Percentiles rank a stretch among this genome's conserved stretches.
phyloP scores from a whole-genome alignment of 78 protist species.

The Protostelium mycophagum region DNA sequence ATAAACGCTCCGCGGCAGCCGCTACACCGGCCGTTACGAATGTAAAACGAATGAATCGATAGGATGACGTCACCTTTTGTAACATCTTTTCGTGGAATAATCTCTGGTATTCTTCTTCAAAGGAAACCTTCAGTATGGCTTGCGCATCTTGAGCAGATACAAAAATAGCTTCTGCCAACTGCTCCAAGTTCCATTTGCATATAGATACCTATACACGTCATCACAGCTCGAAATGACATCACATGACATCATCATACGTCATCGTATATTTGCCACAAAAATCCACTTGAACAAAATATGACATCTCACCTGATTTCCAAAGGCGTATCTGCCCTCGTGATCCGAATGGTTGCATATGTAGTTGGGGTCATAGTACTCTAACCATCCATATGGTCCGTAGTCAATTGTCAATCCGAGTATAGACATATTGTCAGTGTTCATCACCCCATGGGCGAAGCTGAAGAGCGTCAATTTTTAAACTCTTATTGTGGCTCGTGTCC shows the following conservation, averaged over 20 bases:
- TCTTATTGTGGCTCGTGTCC: too few relatives aligned
- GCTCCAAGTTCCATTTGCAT: constrained; percentile 2
- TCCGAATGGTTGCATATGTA: constrained; percentile 29
- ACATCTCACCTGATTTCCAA: not conserved
- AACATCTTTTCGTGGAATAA: not conserved
- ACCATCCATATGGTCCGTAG: constrained; percentile 87
- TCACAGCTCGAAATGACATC: not conserved
- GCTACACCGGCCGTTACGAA: too few relatives aligned
- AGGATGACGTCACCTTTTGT: constrained; percentile 6
- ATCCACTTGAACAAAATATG: not conserved
- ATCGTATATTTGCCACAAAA: not conserved
- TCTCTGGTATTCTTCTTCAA: not conserved
- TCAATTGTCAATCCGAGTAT: constrained; percentile 76
- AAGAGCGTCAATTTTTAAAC: not conserved
- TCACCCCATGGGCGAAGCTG: constrained; percentile 61
- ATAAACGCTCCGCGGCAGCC: too few relatives aligned
- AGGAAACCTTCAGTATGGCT: not conserved
- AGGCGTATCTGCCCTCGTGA: constrained; percentile 10
- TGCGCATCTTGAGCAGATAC: not conserved
- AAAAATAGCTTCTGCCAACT: not conserved
- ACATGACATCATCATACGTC: not conserved
- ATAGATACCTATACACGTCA: not conserved
- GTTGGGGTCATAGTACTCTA: constrained; percentile 18
- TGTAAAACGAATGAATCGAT: too few relatives aligned
- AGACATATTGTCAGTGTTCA: constrained; percentile 79